These are phyloP conservation scores for Piper betle DNA, from an alignment of 164 flowering plant genomes.

Conservation along the genomic window DNA sequence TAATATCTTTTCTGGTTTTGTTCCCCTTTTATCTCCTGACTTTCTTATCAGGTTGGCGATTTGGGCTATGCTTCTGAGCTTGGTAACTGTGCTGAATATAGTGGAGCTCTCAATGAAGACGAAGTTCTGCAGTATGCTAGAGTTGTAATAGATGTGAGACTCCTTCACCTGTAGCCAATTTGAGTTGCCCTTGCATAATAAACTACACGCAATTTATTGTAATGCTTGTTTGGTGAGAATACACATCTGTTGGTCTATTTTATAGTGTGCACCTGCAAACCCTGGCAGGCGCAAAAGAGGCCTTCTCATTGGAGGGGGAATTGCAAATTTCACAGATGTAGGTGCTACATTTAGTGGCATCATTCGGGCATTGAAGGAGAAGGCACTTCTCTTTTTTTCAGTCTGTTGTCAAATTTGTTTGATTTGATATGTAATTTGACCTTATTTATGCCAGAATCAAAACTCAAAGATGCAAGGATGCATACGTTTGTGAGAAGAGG, in stretches of 20 bases:
- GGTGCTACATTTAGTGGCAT: constrained; percentile 89
- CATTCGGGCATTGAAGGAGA: constrained; percentile 45
- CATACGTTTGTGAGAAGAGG: constrained; percentile 87
- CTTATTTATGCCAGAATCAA: constrained; percentile 36
- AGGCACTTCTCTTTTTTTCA: constrained; percentile 1
- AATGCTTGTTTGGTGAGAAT: too few relatives aligned
- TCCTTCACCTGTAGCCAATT: background rate
- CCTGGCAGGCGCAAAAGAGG: constrained; percentile 89
- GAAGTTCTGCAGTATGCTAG: constrained; percentile 91
- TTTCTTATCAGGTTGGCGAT: constrained; percentile 62
- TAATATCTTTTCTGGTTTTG: background rate
- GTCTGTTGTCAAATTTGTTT: too few relatives aligned
- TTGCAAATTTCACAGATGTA: constrained; percentile 90
- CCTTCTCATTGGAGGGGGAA: constrained; percentile 84
- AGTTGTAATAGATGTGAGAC: constrained; percentile 80
- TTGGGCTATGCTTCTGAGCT: constrained; percentile 86
- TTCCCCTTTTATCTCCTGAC: background rate
- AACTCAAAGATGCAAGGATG: constrained; percentile 81
- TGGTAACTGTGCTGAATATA: constrained; percentile 90
- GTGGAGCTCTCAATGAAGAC: constrained; percentile 95
- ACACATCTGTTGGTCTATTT: background rate
- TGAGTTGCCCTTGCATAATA: background rate
- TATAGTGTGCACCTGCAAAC: constrained; percentile 72
- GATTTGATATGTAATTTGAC: background rate
- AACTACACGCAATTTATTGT: too few relatives aligned